phyloP scores from a whole-genome alignment of 148 eudicot genomes.

The Chenopodium suecicum region DNA sequence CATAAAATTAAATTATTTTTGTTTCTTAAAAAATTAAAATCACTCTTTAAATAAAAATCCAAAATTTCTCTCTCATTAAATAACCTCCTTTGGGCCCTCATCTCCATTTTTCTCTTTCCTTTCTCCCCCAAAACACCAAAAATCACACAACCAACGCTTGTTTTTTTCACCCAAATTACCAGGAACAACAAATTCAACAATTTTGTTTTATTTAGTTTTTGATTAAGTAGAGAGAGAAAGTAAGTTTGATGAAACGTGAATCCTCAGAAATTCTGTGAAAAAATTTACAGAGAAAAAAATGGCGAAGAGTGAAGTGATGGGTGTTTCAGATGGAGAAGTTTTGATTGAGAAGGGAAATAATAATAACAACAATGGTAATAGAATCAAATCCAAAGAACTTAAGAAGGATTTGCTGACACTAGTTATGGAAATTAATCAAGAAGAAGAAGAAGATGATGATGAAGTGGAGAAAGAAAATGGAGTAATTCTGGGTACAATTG shows the following conservation, averaged over 20 bases:
- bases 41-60: neutral
- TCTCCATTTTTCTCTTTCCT: neutral
- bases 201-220: too few relatives aligned
- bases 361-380: neutral
- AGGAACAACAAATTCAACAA: too few relatives aligned
- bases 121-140: neutral
- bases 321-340: conserved; percentile 14
- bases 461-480: conserved; percentile 4
- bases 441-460: conserved; percentile 1
- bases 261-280: conserved; percentile 2
- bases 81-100: neutral
- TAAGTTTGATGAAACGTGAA: conserved; percentile 3
- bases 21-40: neutral
- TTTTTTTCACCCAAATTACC: too few relatives aligned
- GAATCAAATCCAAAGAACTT: conserved; percentile 37
- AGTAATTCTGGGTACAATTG: conserved; percentile 3
- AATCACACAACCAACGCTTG: conserved; percentile 19
- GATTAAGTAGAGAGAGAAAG: neutral
- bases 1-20: neutral
- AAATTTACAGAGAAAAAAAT: neutral
- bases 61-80: neutral
- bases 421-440: conserved; percentile 34
- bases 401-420: conserved; percentile 55
- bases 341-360: neutral
- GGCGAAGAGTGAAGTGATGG: conserved; percentile 19